phyloP scores from a whole-genome alignment of 2,329 filamentous ascomycete species.

The Cladobotryum protrusum region DNA sequence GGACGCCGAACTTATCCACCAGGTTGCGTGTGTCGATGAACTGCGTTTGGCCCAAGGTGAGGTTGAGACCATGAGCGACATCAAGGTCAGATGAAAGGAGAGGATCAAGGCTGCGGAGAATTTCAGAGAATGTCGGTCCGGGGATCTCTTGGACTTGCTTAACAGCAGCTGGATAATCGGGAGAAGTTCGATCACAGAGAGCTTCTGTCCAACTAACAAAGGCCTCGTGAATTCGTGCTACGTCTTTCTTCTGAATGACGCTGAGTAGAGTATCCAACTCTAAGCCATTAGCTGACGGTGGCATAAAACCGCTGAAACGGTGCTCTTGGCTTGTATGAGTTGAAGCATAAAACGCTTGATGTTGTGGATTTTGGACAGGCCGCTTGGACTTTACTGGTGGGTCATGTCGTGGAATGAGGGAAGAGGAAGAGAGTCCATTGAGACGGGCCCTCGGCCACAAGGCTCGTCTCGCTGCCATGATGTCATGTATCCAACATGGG shows the following conservation, averaged over 20 bases:
- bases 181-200: constrained; percentile 15
- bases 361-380: constrained; percentile 19
- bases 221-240: constrained; percentile 16
- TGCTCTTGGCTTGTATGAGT: constrained; percentile 4
- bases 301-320: constrained; percentile 10
- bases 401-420: constrained; percentile 14
- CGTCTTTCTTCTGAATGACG: constrained; percentile 26
- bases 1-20: constrained; percentile 40
- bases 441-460: constrained; percentile 19
- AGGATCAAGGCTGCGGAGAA: constrained; percentile 58
- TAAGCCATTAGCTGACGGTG: constrained; percentile 8
- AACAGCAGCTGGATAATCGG: constrained; percentile 20
- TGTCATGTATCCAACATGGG: neutral
- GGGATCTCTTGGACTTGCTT: constrained; percentile 38
- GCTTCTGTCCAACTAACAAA: constrained; percentile 24
- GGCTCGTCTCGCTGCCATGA: constrained; percentile 26
- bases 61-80: constrained; percentile 33
- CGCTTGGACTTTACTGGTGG: constrained; percentile 18
- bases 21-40: constrained; percentile 30
- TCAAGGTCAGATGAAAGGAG: constrained; percentile 44
- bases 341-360: constrained; percentile 18
- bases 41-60: constrained; percentile 35
- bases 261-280: constrained; percentile 23
- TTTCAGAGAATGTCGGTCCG: constrained; percentile 53
- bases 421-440: constrained; percentile 12